Evolutionary conservation across 371 early-diverging fungal genomes (phyloP).

Genomic region (Lichtheimia ramosa): DNA sequence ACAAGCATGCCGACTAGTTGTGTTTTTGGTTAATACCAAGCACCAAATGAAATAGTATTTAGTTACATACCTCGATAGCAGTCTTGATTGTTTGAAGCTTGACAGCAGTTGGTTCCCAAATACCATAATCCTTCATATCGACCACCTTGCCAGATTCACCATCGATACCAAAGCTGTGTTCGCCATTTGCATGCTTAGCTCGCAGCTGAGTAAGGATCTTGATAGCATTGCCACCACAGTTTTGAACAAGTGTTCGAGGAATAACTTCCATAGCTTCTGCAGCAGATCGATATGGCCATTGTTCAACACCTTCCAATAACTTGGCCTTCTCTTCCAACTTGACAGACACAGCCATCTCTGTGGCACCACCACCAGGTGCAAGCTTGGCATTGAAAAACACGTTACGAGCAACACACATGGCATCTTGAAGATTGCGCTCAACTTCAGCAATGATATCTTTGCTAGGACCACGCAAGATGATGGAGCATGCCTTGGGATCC

Average conservation of each 20-base stretch:
- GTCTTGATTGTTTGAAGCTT: slow-evolving; percentile 99
- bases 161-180: slow-evolving; percentile 93
- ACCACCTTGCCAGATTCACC: slow-evolving; percentile 95
- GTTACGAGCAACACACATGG: slow-evolving; percentile 98
- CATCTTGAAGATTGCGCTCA: slow-evolving; percentile 99
- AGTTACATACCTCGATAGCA: slow-evolving; percentile 88
- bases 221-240: slow-evolving; percentile 98
- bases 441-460: slow-evolving; percentile 99
- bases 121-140: slow-evolving; percentile 95
- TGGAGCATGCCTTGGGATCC: slow-evolving; percentile 98
- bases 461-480: slow-evolving; percentile 97
- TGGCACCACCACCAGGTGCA: slow-evolving; percentile 99
- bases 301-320: slow-evolving; percentile 87
- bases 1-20: slow-evolving; percentile 79
- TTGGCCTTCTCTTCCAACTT: slow-evolving; percentile 89
- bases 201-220: slow-evolving; percentile 92
- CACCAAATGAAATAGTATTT: slow-evolving; percentile 5
- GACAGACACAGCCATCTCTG: slow-evolving; percentile 98
- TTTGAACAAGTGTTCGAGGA: slow-evolving; percentile 97
- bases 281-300: slow-evolving; percentile 95
- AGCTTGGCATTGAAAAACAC: slow-evolving; percentile 93
- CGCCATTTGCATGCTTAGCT: slow-evolving; percentile 93
- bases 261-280: slow-evolving; percentile 98
- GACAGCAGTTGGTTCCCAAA: slow-evolving; percentile 99
- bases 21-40: neutral